Percentiles rank a stretch among this genome's conserved stretches.
Conservation (phyloP, 495 filamentous ascomycete genomes). For the Penicillium angulare region DNA sequence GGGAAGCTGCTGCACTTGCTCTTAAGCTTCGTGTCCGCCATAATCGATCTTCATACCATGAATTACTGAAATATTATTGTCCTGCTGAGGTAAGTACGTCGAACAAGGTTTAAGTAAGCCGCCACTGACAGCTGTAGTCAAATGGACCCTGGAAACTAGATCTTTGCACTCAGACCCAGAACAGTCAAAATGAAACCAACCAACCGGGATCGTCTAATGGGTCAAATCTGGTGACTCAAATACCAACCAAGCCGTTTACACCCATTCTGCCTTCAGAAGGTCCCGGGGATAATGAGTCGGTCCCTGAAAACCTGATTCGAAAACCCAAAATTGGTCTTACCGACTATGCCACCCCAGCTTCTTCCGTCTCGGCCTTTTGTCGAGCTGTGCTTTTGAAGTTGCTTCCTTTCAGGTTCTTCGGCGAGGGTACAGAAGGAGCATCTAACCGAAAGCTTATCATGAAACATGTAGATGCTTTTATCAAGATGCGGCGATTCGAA, state of each 20-base stretch:
- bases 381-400: slow-evolving; percentile 69
- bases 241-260: slow-evolving; percentile 2
- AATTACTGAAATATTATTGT: slow-evolving; percentile 80
- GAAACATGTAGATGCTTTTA: slow-evolving; percentile 69
- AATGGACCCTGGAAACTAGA: slow-evolving; percentile 31
- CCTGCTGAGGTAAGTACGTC: slow-evolving; percentile 49
- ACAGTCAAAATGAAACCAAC: neutral
- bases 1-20: slow-evolving; percentile 56
- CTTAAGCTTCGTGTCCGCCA: slow-evolving; percentile 68
- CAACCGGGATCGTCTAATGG: slow-evolving; percentile 18
- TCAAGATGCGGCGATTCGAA: slow-evolving; percentile 77
- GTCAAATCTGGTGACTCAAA: slow-evolving; percentile 32
- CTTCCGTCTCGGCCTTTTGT: slow-evolving; percentile 84
- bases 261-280: neutral
- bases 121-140: slow-evolving; percentile 16
- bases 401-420: slow-evolving; percentile 79
- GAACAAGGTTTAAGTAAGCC: too few species aligned
- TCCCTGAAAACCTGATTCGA: neutral
- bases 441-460: slow-evolving; percentile 62
- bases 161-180: too few species aligned
- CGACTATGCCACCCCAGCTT: slow-evolving; percentile 66
- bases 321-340: slow-evolving; percentile 47
- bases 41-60: slow-evolving; percentile 69
- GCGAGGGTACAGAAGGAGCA: slow-evolving; percentile 46
- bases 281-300: neutral